Evolutionary conservation across 805 yeast species (phyloP), one percentile per base, ranked within the genome.

Genomic region (Kazachstania bromeliacearum): DNA sequence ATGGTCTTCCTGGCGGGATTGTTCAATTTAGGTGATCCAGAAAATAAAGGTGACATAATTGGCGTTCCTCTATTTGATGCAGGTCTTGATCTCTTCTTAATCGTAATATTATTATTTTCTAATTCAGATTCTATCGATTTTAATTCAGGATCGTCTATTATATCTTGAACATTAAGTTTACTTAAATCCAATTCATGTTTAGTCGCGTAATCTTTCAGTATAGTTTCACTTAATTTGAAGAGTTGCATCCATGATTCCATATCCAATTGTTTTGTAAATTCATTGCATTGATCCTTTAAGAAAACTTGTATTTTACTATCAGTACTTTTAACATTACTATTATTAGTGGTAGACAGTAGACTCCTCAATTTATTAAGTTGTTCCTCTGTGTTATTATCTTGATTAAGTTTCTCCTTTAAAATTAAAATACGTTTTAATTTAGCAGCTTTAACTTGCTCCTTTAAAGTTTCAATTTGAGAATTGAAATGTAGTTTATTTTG

Each of bases 311-410:
- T 23, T 23, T 10, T 10, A 23, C 26, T 23, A n/a, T 23, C n/a
- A 3, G n/a, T 23, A n/a, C 26, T 23, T 23, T 23, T n/a, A 23
- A n/a, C 10, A n/a, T 10, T n/a, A 2, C n/a, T 10, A n/a, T 10
- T 23, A n/a, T 10, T 23, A n/a, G 4, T 10, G n/a, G 10, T 4
- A 10, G n/a, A 10, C n/a, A n/a, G n/a, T 3, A 33, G 14, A 8
- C 25, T 33, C 8, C 18, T 23, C 25, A 24, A 22, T 15, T 25
- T 25, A 21, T 20, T 26, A 8, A 33, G 25, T n/a, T 33, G 28
- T 10, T 18, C 13, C 35, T 57, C 58, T 14, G 40, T 36, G 5
- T 40, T 31, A 39, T 51, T 51, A 30, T 46, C 40, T 18, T 45
- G 41, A 26, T 45, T 54, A 35, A 48, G 46, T 13, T 49, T 37